phyloP scores from a whole-genome alignment of 148 eudicot species.

The Camellia granthamiana region DNA sequence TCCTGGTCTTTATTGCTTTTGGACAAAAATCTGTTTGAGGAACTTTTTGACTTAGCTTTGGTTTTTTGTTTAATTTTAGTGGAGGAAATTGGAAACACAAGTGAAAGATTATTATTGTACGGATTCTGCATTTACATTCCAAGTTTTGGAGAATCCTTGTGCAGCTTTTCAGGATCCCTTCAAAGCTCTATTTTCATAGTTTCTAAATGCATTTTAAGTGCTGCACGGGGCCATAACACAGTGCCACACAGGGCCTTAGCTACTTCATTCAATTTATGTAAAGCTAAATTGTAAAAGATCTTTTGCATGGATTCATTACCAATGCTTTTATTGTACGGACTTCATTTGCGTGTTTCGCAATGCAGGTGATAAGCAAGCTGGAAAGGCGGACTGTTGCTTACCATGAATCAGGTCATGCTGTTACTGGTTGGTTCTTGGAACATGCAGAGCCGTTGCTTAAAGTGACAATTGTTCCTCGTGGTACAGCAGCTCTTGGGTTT shows the following conservation, averaged over 20 bases:
- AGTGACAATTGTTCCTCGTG: conserved; percentile 98
- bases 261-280: not conserved
- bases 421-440: conserved; percentile 93
- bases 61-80: no score
- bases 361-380: conserved; percentile 88
- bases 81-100: no score
- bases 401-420: conserved; percentile 99
- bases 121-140: not conserved
- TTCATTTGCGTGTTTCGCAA: not conserved
- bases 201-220: not conserved
- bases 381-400: conserved; percentile 93
- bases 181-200: not conserved
- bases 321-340: not conserved
- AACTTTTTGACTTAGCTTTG: no score
- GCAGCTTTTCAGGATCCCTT: not conserved
- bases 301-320: not conserved
- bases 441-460: conserved; percentile 93
- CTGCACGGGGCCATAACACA: not conserved
- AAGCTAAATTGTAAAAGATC: not conserved
- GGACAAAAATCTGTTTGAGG: not conserved
- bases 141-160: not conserved
- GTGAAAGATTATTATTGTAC: no score
- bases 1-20: not conserved
- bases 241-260: not conserved
- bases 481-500: conserved; percentile 94